Evolutionary conservation across 2,329 filamentous ascomycete genomes (phyloP).

Genomic region (Xylaria sp.): DNA sequence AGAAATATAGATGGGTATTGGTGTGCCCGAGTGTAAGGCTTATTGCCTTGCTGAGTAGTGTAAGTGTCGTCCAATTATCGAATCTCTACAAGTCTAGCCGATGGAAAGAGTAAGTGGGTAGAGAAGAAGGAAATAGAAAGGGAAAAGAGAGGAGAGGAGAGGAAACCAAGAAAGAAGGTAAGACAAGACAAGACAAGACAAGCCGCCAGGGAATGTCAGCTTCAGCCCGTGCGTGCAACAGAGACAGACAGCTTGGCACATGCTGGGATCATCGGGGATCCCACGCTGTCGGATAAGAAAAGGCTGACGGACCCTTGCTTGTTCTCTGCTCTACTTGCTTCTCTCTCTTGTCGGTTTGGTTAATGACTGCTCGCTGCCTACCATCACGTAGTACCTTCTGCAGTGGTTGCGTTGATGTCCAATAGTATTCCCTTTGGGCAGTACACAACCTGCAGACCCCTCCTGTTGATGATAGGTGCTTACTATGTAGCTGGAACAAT

Average conservation of each 20-base stretch:
- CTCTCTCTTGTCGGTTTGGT: neutral
- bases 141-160: neutral
- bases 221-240: conserved; percentile 28
- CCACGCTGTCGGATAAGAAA: conserved; percentile 38
- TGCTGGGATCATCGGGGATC: conserved; percentile 33
- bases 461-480: neutral
- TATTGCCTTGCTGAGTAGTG: neutral
- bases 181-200: neutral
- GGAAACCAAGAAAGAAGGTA: neutral
- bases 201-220: conserved; percentile 20
- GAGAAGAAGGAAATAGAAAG: neutral
- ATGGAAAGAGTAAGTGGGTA: neutral
- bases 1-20: neutral
- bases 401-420: neutral
- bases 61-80: neutral
- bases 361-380: neutral
- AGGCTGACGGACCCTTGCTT: conserved; percentile 21
- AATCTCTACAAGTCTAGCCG: neutral
- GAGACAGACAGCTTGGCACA: conserved; percentile 31
- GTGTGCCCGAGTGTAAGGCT: neutral
- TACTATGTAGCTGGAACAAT: neutral
- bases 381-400: neutral
- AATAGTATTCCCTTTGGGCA: neutral
- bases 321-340: neutral
- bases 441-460: neutral